Conservation (phyloP, 2,329 filamentous ascomycete species). For the Colletotrichum trifolii region DNA sequence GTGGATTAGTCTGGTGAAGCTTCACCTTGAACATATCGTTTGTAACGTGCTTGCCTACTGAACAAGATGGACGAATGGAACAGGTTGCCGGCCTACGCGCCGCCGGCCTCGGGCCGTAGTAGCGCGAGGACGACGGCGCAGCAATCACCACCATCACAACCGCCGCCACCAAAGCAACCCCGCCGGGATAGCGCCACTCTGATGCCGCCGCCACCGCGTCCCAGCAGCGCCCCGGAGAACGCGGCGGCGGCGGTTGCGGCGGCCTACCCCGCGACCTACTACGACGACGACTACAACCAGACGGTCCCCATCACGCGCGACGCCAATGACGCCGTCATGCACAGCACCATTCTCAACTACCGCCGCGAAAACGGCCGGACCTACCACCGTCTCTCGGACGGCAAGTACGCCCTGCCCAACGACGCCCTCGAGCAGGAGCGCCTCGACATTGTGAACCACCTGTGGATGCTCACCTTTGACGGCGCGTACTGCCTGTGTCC, state of each 20-base stretch:
- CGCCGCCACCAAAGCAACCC: not conserved
- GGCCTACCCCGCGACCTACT: not conserved
- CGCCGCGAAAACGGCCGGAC: constrained; percentile 34
- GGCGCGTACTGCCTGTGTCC: constrained; percentile 49
- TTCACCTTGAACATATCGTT: too few species aligned
- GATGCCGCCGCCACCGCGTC: not conserved
- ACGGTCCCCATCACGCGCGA: not conserved
- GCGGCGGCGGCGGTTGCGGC: not conserved
- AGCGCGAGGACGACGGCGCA: too few species aligned
- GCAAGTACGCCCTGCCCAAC: constrained; percentile 46
- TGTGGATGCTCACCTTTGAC: constrained; percentile 59
- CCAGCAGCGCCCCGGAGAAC: too few species aligned
- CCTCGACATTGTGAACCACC: constrained; percentile 65
- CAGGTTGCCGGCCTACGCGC: too few species aligned
- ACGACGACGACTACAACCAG: not conserved
- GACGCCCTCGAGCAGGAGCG: constrained; percentile 63
- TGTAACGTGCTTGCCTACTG: too few species aligned
- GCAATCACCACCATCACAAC: too few species aligned
- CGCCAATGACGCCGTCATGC: not conserved
- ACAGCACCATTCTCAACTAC: constrained; percentile 26
- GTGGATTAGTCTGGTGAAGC: too few species aligned
- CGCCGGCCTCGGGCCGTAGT: too few species aligned
- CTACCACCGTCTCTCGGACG: constrained; percentile 33
- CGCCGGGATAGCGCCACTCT: not conserved
- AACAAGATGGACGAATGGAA: too few species aligned